Conservation (phyloP, 305 asterid genomes). For the Fraxinus ornus region DNA sequence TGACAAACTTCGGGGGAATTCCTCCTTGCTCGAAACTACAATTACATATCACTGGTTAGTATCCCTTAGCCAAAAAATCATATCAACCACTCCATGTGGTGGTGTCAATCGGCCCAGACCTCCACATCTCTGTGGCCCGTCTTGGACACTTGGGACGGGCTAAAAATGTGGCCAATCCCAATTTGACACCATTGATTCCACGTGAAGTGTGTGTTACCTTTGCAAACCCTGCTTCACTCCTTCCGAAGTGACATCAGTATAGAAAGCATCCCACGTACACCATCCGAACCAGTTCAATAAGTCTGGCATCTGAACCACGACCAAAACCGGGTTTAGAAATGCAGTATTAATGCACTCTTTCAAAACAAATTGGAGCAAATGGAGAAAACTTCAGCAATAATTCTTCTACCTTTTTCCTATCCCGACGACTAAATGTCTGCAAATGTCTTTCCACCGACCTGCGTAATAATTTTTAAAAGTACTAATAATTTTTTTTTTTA, state of each 20-base stretch:
- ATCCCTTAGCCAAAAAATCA: neutral
- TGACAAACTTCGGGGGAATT: conserved; percentile 66
- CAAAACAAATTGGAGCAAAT: neutral
- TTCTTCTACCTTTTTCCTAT: conserved; percentile 67
- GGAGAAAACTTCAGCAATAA: neutral
- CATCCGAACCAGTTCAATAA: conserved; percentile 93
- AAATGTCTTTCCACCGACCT: conserved; percentile 79
- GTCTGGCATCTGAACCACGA: conserved; percentile 72
- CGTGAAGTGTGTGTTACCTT: conserved; percentile 41
- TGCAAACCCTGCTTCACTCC: conserved; percentile 77
- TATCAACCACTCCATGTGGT: neutral
- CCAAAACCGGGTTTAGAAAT: conserved; percentile 16
- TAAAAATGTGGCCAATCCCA: neutral
- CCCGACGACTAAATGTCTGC: conserved; percentile 77
- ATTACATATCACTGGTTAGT: neutral
- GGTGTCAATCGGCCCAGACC: neutral
- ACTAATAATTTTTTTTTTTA: neutral
- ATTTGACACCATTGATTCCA: neutral
- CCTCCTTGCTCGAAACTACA: conserved; percentile 77
- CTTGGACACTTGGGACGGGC: neutral
- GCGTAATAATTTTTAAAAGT: conserved; percentile 11
- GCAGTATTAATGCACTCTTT: neutral
- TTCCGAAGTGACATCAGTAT: conserved; percentile 74
- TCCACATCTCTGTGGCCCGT: neutral
- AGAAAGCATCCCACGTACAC: conserved; percentile 98